Base-by-base conservation (phyloP, 192 early-diverging fungal species). In the Phlyctochytrium bullatum region DNA sequence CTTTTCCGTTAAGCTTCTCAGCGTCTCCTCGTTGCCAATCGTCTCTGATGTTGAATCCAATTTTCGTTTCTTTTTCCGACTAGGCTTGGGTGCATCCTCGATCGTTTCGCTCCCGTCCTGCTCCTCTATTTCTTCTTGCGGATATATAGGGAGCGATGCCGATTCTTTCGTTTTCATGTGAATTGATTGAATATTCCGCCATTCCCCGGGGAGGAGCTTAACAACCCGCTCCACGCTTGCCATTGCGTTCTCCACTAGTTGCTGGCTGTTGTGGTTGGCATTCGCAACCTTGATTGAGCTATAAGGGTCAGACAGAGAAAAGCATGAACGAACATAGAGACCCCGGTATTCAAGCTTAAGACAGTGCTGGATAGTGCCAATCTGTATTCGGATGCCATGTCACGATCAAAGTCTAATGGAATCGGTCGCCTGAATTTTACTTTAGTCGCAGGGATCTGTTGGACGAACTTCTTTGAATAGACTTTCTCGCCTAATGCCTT, bases 111-210 rank as follows among this genome's bases (percentile, higher is more conserved):
- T n/a, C n/a, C n/a, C n/a, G n/a, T n/a, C n/a, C n/a, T n/a, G n/a
- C n/a, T n/a, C n/a, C n/a, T n/a, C n/a, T n/a, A n/a, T n/a, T n/a
- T 47, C 40, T 47, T 47, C 40, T 6, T 6, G 6, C 6, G 40
- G 6, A 20, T 47, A 47, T 6, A 98, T 77, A 1, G 97, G 97
- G 66, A 98, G 81, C 32, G 89, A 82, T 17, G 85, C 76, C 10
- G 93, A 94, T 14, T 85, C 81, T 52, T 77, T 82, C 4, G 92
- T 89, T 78, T 97, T 97, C 78, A 98, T 77, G 36, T 86, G 75
- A 52, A 98, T 82, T 10, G 92, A 86, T 73, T 88, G 91, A 62
- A 98, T 85, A 78, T 94, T 95, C 47, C 52, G 35, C 88, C 91
- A 93, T 51, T 87, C 82, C 64, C 89, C 81, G 6, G 92, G 89